phyloP scores from a whole-genome alignment of 2,329 filamentous ascomycete species.

The Hysterium pulicare region DNA sequence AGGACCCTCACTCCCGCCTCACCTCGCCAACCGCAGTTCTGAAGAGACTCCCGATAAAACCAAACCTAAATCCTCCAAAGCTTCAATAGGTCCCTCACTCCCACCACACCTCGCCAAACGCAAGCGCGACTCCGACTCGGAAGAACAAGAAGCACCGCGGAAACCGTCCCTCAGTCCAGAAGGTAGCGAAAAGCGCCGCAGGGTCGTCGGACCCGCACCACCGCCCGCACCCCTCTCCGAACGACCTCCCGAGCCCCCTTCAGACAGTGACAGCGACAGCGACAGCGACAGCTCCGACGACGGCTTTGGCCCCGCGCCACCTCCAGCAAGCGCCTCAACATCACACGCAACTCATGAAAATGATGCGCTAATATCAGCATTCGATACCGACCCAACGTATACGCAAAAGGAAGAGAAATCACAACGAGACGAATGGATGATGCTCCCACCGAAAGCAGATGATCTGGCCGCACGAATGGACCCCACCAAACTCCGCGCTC shows the following conservation, averaged over 20 bases:
- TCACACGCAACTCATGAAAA: constrained; percentile 10
- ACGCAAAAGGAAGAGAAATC: constrained; percentile 41
- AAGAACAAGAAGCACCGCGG: constrained; percentile 23
- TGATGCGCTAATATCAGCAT: constrained; percentile 21
- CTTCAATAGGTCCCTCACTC: constrained; percentile 66
- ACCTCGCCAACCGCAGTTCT: constrained; percentile 40
- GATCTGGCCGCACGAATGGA: constrained; percentile 62
- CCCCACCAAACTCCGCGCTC: constrained; percentile 76
- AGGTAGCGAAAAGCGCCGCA: constrained; percentile 48
- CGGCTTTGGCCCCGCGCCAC: constrained; percentile 46
- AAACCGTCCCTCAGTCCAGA: constrained; percentile 34
- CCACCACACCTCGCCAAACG: constrained; percentile 61
- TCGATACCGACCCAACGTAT: constrained; percentile 31
- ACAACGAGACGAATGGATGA: constrained; percentile 70
- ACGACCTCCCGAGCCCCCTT: constrained; percentile 39
- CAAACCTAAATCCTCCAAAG: constrained; percentile 27
- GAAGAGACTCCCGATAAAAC: not conserved
- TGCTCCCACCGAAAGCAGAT: constrained; percentile 48
- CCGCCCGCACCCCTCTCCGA: constrained; percentile 51
- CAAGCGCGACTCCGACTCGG: constrained; percentile 47
- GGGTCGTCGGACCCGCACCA: constrained; percentile 54
- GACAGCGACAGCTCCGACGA: constrained; percentile 40
- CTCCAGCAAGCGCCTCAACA: constrained; percentile 23
- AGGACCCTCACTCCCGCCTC: constrained; percentile 67
- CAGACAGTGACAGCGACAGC: constrained; percentile 27